These are phyloP conservation scores for Epithele typhae DNA, from an alignment of 768 basidiomycete genomes.

Conservation along the genomic window DNA sequence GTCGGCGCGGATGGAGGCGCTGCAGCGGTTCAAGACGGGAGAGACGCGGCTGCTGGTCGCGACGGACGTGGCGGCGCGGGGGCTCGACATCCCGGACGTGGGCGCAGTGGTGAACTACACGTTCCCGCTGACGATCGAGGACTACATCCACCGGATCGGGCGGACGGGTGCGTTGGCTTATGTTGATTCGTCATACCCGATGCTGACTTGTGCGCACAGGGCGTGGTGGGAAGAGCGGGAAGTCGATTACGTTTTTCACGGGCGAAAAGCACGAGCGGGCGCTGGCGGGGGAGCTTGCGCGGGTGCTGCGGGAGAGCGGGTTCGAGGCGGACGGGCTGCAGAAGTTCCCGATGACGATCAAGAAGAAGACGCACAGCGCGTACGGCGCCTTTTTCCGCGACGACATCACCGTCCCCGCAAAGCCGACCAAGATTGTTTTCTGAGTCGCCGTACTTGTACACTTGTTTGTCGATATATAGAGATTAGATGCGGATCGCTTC, in stretches of 20 bases:
- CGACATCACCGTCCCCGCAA: constrained; percentile 53
- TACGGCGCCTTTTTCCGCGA: constrained; percentile 87
- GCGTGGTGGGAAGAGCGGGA: constrained; percentile 85
- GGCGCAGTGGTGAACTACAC: constrained; percentile 93
- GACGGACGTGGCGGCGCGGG: constrained; percentile 96
- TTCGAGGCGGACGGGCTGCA: constrained; percentile 74
- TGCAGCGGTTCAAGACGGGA: constrained; percentile 85
- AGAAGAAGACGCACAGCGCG: constrained; percentile 88
- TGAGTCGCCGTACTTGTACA: background rate
- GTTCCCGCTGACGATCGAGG: constrained; percentile 95
- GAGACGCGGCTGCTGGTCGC: constrained; percentile 82
- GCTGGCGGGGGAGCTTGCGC: constrained; percentile 89
- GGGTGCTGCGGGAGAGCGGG: constrained; percentile 84
- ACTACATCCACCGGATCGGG: constrained; percentile 88
- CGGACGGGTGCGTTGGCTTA: constrained; percentile 58
- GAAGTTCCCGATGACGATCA: constrained; percentile 94
- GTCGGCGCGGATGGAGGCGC: constrained; percentile 72
- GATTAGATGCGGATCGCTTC: background rate
- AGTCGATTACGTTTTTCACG: constrained; percentile 96
- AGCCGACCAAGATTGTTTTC: constrained; percentile 78
- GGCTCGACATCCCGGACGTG: constrained; percentile 96
- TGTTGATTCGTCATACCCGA: background rate
- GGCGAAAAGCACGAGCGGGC: constrained; percentile 82
- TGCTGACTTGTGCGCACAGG: constrained; percentile 37
- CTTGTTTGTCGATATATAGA: background rate